These are phyloP conservation scores for Ceratobasidium sp. DNA, from an alignment of 1,284 basidiomycete genomes.

Conservation along the genomic window DNA sequence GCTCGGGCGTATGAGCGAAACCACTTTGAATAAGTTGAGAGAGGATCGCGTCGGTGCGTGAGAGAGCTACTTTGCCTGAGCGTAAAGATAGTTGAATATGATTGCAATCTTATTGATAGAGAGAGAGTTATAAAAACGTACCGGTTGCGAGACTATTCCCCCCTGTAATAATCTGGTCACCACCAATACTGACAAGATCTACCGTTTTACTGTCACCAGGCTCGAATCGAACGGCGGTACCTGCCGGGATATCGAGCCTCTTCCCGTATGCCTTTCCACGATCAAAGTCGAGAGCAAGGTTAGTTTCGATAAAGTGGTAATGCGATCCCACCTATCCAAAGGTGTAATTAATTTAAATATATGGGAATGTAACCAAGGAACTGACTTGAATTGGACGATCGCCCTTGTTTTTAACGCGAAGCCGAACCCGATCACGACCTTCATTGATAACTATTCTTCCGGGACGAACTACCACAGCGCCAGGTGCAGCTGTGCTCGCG, in stretches of 20 bases:
- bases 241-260: constrained; percentile 92
- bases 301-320: constrained; percentile 94
- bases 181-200: constrained; percentile 84
- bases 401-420: constrained; percentile 92
- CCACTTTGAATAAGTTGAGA: constrained; percentile 63
- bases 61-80: constrained; percentile 54
- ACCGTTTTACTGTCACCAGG: constrained; percentile 92
- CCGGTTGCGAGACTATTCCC: constrained; percentile 85
- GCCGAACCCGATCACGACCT: constrained; percentile 74
- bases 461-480: constrained; percentile 78
- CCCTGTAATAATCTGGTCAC: constrained; percentile 78
- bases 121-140: constrained; percentile 52
- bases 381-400: constrained; percentile 92
- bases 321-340: constrained; percentile 84
- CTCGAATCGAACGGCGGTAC: constrained; percentile 97
- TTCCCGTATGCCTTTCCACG: constrained; percentile 84
- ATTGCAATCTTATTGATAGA: not conserved
- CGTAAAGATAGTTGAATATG: not conserved
- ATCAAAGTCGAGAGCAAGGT: constrained; percentile 86
- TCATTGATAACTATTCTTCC: constrained; percentile 82
- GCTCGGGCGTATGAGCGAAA: constrained; percentile 75
- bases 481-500: constrained; percentile 72
- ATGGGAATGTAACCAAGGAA: not conserved
- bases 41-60: constrained; percentile 65
- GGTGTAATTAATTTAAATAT: not conserved